These are phyloP conservation scores for Astragalus glycyphyllos DNA, from an alignment of 306 rosid species.

Conservation along the genomic window DNA sequence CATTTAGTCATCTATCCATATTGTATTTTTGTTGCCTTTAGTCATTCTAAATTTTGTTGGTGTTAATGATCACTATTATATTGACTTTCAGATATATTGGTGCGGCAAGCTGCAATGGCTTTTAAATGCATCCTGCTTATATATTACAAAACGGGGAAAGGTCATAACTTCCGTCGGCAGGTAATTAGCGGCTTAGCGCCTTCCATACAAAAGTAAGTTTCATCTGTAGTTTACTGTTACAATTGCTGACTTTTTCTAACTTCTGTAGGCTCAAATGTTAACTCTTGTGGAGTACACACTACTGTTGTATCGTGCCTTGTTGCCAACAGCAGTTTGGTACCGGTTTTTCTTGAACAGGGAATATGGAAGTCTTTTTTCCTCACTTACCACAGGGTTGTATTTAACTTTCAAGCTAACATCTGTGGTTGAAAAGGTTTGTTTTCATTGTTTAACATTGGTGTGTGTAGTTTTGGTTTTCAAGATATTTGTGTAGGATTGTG, in stretches of 20 bases:
- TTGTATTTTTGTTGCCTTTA: slow-evolving; percentile 8
- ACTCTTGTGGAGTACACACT: slow-evolving; percentile 77
- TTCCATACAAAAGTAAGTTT: slow-evolving; percentile 22
- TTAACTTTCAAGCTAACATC: slow-evolving; percentile 91
- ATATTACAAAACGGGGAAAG: slow-evolving; percentile 84
- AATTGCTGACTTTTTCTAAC: slow-evolving; percentile 42
- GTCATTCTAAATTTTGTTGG: slow-evolving; percentile 17
- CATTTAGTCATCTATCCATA: not conserved
- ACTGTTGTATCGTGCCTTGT: slow-evolving; percentile 80
- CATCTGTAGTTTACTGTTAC: slow-evolving; percentile 12
- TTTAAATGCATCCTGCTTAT: slow-evolving; percentile 78
- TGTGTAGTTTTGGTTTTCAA: slow-evolving; percentile 24
- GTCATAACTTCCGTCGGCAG: slow-evolving; percentile 87
- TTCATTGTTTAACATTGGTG: slow-evolving; percentile 4
- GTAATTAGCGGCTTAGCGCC: slow-evolving; percentile 47
- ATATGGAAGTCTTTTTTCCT: slow-evolving; percentile 89
- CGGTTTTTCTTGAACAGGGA: slow-evolving; percentile 85
- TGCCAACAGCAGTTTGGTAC: slow-evolving; percentile 93
- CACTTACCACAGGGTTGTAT: slow-evolving; percentile 88
- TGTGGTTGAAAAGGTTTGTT: slow-evolving; percentile 79
- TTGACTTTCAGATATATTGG: slow-evolving; percentile 71
- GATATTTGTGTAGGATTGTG: slow-evolving; percentile 18
- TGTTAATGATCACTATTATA: slow-evolving; percentile 27
- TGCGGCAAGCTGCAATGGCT: slow-evolving; percentile 88
- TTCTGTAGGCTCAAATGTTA: slow-evolving; percentile 78